A percentile compares a stretch with the other conserved stretches of the same genome.
These are phyloP conservation scores for Magnolia kwangsiensis DNA, from an alignment of 164 flowering plant species.

Conservation along the genomic window DNA sequence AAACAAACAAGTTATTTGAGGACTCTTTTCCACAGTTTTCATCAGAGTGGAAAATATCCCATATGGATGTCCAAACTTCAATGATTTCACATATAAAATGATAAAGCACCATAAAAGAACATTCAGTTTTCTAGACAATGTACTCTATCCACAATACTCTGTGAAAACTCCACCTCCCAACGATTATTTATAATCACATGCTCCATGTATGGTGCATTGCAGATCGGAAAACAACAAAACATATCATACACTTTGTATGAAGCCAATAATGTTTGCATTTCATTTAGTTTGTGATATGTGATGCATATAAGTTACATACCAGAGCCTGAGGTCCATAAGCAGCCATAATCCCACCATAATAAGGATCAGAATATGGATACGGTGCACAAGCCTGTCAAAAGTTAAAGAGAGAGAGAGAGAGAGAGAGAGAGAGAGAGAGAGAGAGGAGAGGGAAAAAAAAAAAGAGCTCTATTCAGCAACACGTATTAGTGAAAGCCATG, in stretches of 20 bases:
- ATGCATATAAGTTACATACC: slow-evolving; percentile 36
- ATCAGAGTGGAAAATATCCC: too few species aligned
- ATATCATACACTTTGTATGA: neutral
- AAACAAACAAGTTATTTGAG: too few species aligned
- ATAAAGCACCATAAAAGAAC: too few species aligned
- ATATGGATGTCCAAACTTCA: too few species aligned
- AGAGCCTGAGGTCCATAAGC: slow-evolving; percentile 73
- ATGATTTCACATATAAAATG: too few species aligned
- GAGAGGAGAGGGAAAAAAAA: too few species aligned
- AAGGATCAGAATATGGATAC: slow-evolving; percentile 72
- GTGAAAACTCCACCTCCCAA: neutral
- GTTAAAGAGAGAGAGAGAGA: neutral
- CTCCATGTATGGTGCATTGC: neutral
- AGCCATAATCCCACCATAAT: slow-evolving; percentile 73
- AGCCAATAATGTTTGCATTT: neutral
- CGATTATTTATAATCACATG: neutral
- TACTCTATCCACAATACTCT: neutral
- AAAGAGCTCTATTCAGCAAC: neutral
- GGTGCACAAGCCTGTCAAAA: slow-evolving; percentile 71
- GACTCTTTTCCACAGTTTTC: too few species aligned
- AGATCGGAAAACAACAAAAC: neutral
- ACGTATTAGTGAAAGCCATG: neutral
- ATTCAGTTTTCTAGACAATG: neutral
- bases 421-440: slow-evolving; percentile 12
- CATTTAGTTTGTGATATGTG: neutral